Conservation (phyloP, 495 filamentous ascomycete species). For the Trichoderma reesei region DNA sequence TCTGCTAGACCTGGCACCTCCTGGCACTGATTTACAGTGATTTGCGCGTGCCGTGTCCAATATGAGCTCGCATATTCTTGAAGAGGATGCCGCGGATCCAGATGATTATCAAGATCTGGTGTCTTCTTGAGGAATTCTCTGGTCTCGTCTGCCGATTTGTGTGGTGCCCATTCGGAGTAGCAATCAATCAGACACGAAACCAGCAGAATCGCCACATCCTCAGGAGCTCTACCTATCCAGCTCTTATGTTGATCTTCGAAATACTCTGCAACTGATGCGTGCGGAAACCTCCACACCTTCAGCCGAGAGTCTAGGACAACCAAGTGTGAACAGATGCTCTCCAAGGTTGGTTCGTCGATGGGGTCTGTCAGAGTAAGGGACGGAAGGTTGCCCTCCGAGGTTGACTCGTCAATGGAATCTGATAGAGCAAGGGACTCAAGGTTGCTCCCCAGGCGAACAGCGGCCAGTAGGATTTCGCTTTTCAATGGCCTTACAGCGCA, state of each 20-base stretch:
- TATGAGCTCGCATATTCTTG: not conserved
- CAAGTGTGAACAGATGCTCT: not conserved
- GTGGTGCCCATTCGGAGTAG: not conserved
- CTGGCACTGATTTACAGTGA: not conserved
- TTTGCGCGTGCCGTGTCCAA: not conserved
- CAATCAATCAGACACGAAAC: not conserved
- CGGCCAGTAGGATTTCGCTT: not conserved
- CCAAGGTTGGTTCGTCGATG: not conserved
- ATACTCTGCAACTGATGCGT: slow-evolving; percentile 2
- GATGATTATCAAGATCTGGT: not conserved
- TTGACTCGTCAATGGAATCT: not conserved
- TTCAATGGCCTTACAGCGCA: not conserved
- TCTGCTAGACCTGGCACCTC: not conserved
- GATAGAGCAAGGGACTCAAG: not conserved
- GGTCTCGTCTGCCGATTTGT: not conserved
- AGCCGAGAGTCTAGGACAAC: not conserved
- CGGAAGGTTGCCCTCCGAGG: not conserved
- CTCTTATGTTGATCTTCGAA: not conserved
- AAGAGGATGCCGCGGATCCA: not conserved
- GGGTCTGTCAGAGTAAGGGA: not conserved
- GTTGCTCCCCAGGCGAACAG: not conserved
- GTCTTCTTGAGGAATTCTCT: not conserved
- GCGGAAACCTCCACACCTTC: slow-evolving; percentile 1
- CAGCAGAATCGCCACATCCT: not conserved
- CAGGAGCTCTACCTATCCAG: not conserved